Evolutionary conservation across 495 filamentous ascomycete species (phyloP).

Genomic region (Rostrohypoxylon terebratum): DNA sequence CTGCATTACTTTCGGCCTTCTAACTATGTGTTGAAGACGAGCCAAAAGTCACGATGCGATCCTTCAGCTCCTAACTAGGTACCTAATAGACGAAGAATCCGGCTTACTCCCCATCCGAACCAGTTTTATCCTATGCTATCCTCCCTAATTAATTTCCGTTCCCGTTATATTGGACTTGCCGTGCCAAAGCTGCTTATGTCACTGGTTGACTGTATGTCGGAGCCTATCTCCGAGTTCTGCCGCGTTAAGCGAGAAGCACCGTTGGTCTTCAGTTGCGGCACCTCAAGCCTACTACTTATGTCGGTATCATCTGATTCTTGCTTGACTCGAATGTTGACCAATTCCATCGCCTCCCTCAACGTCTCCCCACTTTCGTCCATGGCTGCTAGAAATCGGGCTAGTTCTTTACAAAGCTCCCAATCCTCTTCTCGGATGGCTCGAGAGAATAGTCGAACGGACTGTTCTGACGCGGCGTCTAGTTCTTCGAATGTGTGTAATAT

Average conservation of each 20-base stretch:
- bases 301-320: constrained; percentile 54
- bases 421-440: constrained; percentile 85
- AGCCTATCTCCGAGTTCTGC: constrained; percentile 48
- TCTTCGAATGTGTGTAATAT: constrained; percentile 95
- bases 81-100: constrained; percentile 6
- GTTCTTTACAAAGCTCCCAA: constrained; percentile 96
- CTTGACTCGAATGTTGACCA: constrained; percentile 69
- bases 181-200: constrained; percentile 50
- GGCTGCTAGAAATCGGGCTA: constrained; percentile 91
- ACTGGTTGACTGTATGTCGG: constrained; percentile 45
- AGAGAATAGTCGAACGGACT: constrained; percentile 84
- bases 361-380: constrained; percentile 89
- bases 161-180: constrained; percentile 44
- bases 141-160: constrained; percentile 1
- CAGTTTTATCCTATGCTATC: constrained; percentile 29
- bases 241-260: constrained; percentile 45
- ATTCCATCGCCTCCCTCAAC: constrained; percentile 78
- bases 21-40: neutral
- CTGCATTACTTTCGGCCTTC: constrained; percentile 8
- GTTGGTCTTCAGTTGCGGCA: constrained; percentile 57
- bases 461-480: constrained; percentile 77
- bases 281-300: constrained; percentile 63
- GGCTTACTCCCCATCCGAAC: neutral
- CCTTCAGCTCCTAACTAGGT: constrained; percentile 23
- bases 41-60: constrained; percentile 19